Evolutionary conservation across 768 basidiomycete species (phyloP).

Genomic region (Brasilioporus rufonigricans): DNA sequence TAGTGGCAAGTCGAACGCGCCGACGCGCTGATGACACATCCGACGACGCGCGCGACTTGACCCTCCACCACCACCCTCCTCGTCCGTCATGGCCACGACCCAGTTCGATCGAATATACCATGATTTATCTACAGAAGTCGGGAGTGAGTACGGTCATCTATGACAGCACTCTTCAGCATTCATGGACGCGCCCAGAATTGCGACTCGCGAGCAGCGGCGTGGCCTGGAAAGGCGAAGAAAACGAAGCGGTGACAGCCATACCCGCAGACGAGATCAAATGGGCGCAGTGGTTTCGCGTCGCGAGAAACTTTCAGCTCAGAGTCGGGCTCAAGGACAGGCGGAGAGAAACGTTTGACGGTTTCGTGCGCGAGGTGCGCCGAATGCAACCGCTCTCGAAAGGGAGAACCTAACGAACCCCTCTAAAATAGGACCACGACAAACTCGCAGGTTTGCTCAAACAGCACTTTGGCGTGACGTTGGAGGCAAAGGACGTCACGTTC

Average conservation of each 20-base stretch:
- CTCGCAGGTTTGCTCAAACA: slow-evolving; percentile 79
- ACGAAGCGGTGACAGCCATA: slow-evolving; percentile 60
- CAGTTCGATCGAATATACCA: slow-evolving; percentile 88
- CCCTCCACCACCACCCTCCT: slow-evolving; percentile 9
- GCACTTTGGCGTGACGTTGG: slow-evolving; percentile 82
- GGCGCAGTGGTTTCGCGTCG: slow-evolving; percentile 90
- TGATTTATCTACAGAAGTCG: slow-evolving; percentile 66
- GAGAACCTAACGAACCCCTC: neutral
- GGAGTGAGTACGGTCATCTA: slow-evolving; percentile 60
- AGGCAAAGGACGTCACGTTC: slow-evolving; percentile 81
- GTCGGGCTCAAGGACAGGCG: slow-evolving; percentile 76
- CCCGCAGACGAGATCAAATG: slow-evolving; percentile 76
- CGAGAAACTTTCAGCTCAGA: slow-evolving; percentile 86
- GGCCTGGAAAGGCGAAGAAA: slow-evolving; percentile 88
- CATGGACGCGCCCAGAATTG: slow-evolving; percentile 51
- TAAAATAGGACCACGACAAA: slow-evolving; percentile 80
- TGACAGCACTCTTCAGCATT: neutral
- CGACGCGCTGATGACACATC: slow-evolving; percentile 23
- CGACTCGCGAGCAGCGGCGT: slow-evolving; percentile 88
- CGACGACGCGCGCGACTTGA: slow-evolving; percentile 30
- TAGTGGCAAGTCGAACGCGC: neutral
- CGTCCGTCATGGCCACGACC: slow-evolving; percentile 52
- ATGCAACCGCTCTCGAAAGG: neutral
- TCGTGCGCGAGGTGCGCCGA: slow-evolving; percentile 71
- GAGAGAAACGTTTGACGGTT: slow-evolving; percentile 90